Base-by-base conservation (phyloP, 2,329 filamentous ascomycete species). In the Polychaeton citri region DNA sequence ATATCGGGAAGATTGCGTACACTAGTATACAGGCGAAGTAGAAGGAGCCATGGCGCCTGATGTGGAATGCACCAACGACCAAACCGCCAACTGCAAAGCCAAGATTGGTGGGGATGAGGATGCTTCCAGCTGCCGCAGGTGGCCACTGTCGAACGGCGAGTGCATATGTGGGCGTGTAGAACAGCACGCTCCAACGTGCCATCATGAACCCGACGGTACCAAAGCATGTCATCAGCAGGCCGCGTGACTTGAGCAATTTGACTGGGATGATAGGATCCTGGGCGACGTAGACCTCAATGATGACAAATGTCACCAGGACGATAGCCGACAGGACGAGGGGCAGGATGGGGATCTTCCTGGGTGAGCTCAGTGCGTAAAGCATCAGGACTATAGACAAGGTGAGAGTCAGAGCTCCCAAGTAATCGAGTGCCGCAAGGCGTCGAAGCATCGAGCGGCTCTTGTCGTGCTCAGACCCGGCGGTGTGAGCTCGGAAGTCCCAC, bases 111-210 rank as follows among this genome's bases (percentile, higher is more conserved):
- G 85, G 83, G 32, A 92, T 73, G 5, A 92, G 69, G 21, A 88
- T 78, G 3, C 79, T 70, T 3, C 84, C 85, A 2, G 82, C 79
- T 2, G 73, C 64, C 1, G 81, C 78, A 0, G 81, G 79, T 1
- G 69, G 60, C 62, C 80, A 80, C 37, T 73, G 73, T 2, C 78
- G 74, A 2, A 90, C 78, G 3, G 81, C 80, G 38, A 90, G 74
- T 21, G 82, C 79, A 48, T 84, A 87, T 30, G 85, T 74, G 0
- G 85, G 84, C 0, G 79, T 72, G 58, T 85, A 92, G 63, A 86
- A 90, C 6, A 92, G 65, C 2, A 92, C 69, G 5, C 69, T 70
- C 84, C 83, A 92, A 38, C 85, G 77, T 2, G 80, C 71, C 52
- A 81, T 76, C 81, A 92, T 88, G 54, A 85, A 71, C 15, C 79